These are phyloP conservation scores for Mycena amicta DNA, from an alignment of 768 basidiomycete genomes.

Conservation along the genomic window DNA sequence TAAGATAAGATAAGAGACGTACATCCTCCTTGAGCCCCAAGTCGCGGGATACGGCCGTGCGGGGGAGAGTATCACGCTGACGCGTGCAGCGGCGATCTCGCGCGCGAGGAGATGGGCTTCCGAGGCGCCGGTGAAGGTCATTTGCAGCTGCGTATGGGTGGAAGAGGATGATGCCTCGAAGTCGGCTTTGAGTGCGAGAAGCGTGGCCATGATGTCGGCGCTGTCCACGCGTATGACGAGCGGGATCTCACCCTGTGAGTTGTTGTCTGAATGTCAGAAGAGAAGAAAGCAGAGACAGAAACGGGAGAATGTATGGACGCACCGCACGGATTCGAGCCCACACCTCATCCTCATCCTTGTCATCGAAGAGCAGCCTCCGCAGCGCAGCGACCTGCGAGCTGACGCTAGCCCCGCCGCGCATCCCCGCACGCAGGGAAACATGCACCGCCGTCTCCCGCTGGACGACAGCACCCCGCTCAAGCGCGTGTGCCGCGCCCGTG, in stretches of 20 bases:
- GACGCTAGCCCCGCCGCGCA: constrained; percentile 40
- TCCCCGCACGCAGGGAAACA: background rate
- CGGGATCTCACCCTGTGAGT: constrained; percentile 53
- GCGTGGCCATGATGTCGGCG: constrained; percentile 75
- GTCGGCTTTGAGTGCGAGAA: constrained; percentile 62
- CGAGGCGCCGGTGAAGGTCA: constrained; percentile 60
- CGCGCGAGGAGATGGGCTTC: constrained; percentile 68
- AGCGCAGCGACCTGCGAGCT: constrained; percentile 67
- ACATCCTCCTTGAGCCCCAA: constrained; percentile 73
- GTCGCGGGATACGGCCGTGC: constrained; percentile 60
- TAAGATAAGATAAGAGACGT: constrained; percentile 24
- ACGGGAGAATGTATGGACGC: too few species aligned
- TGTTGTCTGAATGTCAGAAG: constrained; percentile 18
- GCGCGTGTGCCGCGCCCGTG: constrained; percentile 59
- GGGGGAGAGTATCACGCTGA: constrained; percentile 73
- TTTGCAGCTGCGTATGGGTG: constrained; percentile 32
- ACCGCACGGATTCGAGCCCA: constrained; percentile 46
- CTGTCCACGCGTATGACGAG: constrained; percentile 69
- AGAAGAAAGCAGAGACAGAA: constrained; percentile 23
- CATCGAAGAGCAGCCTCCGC: constrained; percentile 44
- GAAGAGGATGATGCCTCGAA: constrained; percentile 45
- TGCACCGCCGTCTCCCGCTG: constrained; percentile 54
- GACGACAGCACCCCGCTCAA: constrained; percentile 64
- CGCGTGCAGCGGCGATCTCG: constrained; percentile 58
- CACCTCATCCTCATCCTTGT: constrained; percentile 24